Evolutionary conservation across 371 early-diverging fungal species (phyloP).

Genomic region (Mucor circinelloides): DNA sequence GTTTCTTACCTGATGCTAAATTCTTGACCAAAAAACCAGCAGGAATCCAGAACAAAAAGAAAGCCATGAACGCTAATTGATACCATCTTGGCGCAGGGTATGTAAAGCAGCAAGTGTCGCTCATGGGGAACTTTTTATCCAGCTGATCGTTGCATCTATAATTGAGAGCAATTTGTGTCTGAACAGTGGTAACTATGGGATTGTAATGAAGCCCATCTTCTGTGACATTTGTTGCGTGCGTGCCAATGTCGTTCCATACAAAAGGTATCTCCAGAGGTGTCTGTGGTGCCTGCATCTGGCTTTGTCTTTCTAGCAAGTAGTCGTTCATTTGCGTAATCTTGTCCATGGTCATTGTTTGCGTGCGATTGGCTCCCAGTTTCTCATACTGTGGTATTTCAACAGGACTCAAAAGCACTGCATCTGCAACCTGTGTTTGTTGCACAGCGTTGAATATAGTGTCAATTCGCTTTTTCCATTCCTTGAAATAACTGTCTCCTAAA

Average conservation of each 20-base stretch:
- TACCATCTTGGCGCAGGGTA: conserved; percentile 61
- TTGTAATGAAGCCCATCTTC: conserved; percentile 69
- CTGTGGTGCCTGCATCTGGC: not conserved
- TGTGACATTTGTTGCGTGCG: conserved; percentile 39
- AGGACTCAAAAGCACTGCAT: conserved; percentile 40
- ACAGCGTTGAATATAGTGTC: conserved; percentile 40
- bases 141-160: conserved; percentile 61
- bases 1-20: conserved; percentile 30
- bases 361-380: conserved; percentile 45
- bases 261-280: conserved; percentile 50
- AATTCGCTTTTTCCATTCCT: conserved; percentile 51
- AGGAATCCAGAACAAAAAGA: conserved; percentile 55
- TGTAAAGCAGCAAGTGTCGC: conserved; percentile 64
- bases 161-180: conserved; percentile 64
- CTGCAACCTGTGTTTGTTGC: conserved; percentile 26
- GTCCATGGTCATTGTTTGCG: conserved; percentile 39
- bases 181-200: conserved; percentile 42
- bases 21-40: conserved; percentile 28
- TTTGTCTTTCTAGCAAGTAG: conserved; percentile 40
- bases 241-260: conserved; percentile 56
- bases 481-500: conserved; percentile 33
- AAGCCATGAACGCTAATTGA: conserved; percentile 43
- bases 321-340: conserved; percentile 60
- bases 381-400: conserved; percentile 41
- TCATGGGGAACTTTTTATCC: conserved; percentile 48